A percentile compares a stretch with the other conserved stretches of the same genome.
phyloP scores from a whole-genome alignment of 306 rosid species.

The Styphnolobium japonicum region DNA sequence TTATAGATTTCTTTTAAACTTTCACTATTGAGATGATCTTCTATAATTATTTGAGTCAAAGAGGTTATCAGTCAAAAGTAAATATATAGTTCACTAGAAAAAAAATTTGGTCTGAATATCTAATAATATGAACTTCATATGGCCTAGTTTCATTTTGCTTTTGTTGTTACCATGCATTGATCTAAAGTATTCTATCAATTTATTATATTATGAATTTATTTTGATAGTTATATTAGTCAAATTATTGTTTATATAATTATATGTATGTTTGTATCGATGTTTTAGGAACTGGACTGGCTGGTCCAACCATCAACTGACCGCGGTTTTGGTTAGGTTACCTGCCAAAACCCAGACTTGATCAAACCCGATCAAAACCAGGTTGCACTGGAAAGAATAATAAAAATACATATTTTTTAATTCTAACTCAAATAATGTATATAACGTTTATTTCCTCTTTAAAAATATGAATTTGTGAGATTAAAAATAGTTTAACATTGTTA shows the following conservation, averaged over 20 bases:
- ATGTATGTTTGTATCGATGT: neutral
- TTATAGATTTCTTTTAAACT: conserved; percentile 4
- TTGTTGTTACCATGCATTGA: conserved; percentile 3
- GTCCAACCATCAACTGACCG: neutral
- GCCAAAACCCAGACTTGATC: neutral
- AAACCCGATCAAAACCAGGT: neutral
- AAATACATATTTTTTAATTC: neutral
- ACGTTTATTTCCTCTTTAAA: neutral
- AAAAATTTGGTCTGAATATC: conserved; percentile 2
- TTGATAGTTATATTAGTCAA: conserved; percentile 2
- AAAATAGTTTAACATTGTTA: neutral
- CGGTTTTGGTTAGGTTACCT: conserved; percentile 9
- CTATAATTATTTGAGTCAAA: neutral
- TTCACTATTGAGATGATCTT: conserved; percentile 2
- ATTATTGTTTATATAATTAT: conserved; percentile 10
- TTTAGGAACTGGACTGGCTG: conserved; percentile 11
- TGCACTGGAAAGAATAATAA: neutral
- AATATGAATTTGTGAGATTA: neutral
- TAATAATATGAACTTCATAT: neutral
- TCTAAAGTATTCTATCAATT: neutral
- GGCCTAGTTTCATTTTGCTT: conserved; percentile 9
- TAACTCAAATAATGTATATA: neutral
- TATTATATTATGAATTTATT: conserved; percentile 14
- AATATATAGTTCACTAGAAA: neutral
- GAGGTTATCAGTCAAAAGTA: neutral